Evolutionary conservation across 345 rosid genomes (phyloP).

Genomic region (Ceriops zippeliana): DNA sequence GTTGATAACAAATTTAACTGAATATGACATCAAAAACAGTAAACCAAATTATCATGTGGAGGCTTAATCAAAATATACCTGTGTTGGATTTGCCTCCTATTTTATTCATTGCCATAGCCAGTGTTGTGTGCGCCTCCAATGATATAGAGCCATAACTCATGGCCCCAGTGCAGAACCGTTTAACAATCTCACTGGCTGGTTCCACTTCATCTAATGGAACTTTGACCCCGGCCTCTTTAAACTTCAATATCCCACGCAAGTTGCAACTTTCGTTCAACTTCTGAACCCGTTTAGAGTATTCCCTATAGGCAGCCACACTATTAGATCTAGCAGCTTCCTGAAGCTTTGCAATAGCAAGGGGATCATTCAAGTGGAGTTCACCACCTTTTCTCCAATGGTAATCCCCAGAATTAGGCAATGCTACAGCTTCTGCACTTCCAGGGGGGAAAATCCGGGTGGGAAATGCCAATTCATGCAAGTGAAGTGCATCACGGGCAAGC

Average conservation of each 20-base stretch:
- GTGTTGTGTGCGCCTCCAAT: slow-evolving; percentile 83
- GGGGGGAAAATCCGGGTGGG: slow-evolving; percentile 63
- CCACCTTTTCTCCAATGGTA: slow-evolving; percentile 98
- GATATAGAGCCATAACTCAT: slow-evolving; percentile 99
- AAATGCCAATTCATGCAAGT: slow-evolving; percentile 84
- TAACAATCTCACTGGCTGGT: slow-evolving; percentile 97
- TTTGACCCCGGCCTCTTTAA: slow-evolving; percentile 56
- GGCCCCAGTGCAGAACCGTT: slow-evolving; percentile 96
- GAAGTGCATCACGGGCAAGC: slow-evolving; percentile 86
- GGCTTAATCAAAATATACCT: slow-evolving; percentile 41
- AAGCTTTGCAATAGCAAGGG: slow-evolving; percentile 86
- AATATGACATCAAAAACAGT: too few species aligned
- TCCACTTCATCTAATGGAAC: slow-evolving; percentile 85
- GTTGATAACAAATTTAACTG: too few species aligned
- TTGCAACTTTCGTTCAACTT: slow-evolving; percentile 81
- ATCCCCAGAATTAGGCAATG: slow-evolving; percentile 87
- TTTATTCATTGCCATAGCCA: slow-evolving; percentile 91
- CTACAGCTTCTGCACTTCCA: slow-evolving; percentile 90
- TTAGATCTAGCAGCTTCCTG: slow-evolving; percentile 90
- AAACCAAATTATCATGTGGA: not conserved
- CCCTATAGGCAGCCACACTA: slow-evolving; percentile 89
- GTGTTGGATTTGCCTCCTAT: slow-evolving; percentile 98
- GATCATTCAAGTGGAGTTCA: slow-evolving; percentile 91
- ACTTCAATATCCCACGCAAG: slow-evolving; percentile 86
- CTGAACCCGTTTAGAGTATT: slow-evolving; percentile 83